phyloP scores from a whole-genome alignment of 176 grass and related monocot genomes.

The Aegilops sharonensis region DNA sequence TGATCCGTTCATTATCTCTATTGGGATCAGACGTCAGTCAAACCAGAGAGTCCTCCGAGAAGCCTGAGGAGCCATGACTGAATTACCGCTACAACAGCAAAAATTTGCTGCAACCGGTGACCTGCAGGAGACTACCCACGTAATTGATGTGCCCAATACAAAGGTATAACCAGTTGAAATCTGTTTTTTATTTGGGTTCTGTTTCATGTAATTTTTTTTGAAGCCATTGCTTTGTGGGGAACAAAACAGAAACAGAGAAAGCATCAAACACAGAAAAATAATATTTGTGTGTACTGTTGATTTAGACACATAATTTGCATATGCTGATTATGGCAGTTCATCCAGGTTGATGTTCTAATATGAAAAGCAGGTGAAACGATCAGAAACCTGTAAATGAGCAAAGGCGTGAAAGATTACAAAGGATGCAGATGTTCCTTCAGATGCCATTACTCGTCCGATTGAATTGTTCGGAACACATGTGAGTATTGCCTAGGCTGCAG shows the following conservation, averaged over 20 bases:
- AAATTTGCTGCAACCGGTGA: not conserved
- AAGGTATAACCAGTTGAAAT: conserved; percentile 46
- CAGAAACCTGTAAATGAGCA: conserved; percentile 19
- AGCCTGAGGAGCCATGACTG: conserved; percentile 11
- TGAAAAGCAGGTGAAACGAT: conserved; percentile 86
- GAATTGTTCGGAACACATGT: too few relatives aligned
- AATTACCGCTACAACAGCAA: conserved; percentile 10
- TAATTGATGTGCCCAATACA: conserved; percentile 82
- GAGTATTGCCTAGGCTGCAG: too few relatives aligned
- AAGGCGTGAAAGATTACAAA: too few relatives aligned
- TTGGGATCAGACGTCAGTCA: conserved; percentile 1
- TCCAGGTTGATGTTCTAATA: conserved; percentile 84
- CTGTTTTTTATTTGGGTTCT: not conserved
- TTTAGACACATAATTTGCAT: not conserved
- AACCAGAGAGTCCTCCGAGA: not conserved
- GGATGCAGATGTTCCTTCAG: too few relatives aligned
- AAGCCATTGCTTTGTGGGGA: not conserved
- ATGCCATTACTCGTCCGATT: too few relatives aligned
- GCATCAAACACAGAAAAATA: not conserved
- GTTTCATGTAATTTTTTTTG: not conserved
- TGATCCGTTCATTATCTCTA: not conserved
- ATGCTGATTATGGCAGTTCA: not conserved
- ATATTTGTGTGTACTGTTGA: too few relatives aligned
- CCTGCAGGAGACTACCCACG: conserved; percentile 22
- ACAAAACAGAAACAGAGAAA: not conserved